Evolutionary conservation across 805 yeast genomes (phyloP).

Genomic region (Grigorovia humatica): DNA sequence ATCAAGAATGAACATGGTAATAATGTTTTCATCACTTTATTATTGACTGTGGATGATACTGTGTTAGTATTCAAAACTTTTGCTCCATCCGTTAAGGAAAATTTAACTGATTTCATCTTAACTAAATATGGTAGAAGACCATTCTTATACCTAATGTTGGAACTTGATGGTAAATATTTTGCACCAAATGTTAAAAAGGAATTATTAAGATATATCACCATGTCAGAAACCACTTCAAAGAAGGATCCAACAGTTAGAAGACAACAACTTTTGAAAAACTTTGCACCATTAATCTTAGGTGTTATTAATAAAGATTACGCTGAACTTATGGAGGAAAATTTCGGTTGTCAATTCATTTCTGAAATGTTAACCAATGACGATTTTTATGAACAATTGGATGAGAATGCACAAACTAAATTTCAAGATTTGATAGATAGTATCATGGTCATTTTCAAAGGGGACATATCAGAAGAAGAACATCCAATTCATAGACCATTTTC

Average conservation of each 20-base stretch:
- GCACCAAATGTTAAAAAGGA: constrained; percentile 58
- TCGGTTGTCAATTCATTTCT: constrained; percentile 75
- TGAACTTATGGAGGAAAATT: constrained; percentile 50
- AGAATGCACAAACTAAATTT: constrained; percentile 30
- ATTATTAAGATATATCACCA: constrained; percentile 46
- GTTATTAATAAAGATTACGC: constrained; percentile 41
- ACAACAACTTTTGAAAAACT: constrained; percentile 51
- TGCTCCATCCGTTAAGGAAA: constrained; percentile 36
- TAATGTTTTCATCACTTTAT: constrained; percentile 62
- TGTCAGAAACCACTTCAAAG: constrained; percentile 65
- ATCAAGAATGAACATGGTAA: constrained; percentile 83
- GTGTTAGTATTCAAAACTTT: constrained; percentile 70
- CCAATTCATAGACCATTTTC: constrained; percentile 63
- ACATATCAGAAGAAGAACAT: constrained; percentile 55
- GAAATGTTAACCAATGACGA: constrained; percentile 60
- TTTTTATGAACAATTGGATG: constrained; percentile 30
- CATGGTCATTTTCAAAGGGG: constrained; percentile 52
- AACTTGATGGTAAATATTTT: constrained; percentile 73
- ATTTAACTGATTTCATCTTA: constrained; percentile 44
- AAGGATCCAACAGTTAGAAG: constrained; percentile 75
- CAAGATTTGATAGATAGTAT: constrained; percentile 45
- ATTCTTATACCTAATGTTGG: constrained; percentile 66
- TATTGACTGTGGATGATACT: constrained; percentile 89
- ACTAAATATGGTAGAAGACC: constrained; percentile 86
- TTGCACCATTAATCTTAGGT: constrained; percentile 55